Percentiles rank a stretch among this genome's conserved stretches.
phyloP scores from a whole-genome alignment of 2,329 filamentous ascomycete species.

The Graphilbum ipis-grandicollis region DNA sequence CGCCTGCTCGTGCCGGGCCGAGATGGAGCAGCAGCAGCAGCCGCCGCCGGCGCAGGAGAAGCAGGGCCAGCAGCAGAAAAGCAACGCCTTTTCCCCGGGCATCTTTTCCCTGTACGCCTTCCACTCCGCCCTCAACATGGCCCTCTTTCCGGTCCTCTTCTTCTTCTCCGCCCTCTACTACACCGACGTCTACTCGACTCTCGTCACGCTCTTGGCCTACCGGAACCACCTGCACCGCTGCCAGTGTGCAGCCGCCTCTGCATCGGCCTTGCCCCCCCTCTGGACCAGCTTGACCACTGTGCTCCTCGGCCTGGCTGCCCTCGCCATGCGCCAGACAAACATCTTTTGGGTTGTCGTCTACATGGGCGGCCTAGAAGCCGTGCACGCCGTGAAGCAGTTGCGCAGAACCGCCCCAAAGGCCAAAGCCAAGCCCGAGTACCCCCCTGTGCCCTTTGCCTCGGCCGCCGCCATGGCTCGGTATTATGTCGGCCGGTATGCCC shows the following conservation, averaged over 20 bases:
- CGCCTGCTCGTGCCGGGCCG: constrained; percentile 32
- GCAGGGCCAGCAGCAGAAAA: constrained; percentile 8
- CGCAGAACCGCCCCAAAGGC: background rate
- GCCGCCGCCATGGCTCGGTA: constrained; percentile 16
- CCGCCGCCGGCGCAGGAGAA: background rate
- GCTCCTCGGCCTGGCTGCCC: constrained; percentile 41
- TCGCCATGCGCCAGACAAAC: constrained; percentile 84
- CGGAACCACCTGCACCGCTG: constrained; percentile 30
- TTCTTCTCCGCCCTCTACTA: constrained; percentile 96
- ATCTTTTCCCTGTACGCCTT: constrained; percentile 25
- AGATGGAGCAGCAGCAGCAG: constrained; percentile 23
- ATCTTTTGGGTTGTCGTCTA: constrained; percentile 86
- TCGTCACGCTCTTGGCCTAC: constrained; percentile 57
- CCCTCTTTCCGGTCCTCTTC: constrained; percentile 76
- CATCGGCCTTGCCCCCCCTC: constrained; percentile 11
- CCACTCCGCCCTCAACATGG: constrained; percentile 60
- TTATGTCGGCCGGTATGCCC: constrained; percentile 24
- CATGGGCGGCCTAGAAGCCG: constrained; percentile 43
- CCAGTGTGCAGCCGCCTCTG: background rate
- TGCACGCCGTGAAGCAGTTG: constrained; percentile 26
- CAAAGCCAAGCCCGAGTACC: too few relatives aligned
- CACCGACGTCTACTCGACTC: constrained; percentile 73
- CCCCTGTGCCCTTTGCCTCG: background rate
- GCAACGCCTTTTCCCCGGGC: background rate
- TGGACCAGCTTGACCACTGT: constrained; percentile 27